Percentiles rank a stretch among this genome's conserved stretches.
phyloP scores from a whole-genome alignment of 2,329 filamentous ascomycete species.

The Cercospora canescens region DNA sequence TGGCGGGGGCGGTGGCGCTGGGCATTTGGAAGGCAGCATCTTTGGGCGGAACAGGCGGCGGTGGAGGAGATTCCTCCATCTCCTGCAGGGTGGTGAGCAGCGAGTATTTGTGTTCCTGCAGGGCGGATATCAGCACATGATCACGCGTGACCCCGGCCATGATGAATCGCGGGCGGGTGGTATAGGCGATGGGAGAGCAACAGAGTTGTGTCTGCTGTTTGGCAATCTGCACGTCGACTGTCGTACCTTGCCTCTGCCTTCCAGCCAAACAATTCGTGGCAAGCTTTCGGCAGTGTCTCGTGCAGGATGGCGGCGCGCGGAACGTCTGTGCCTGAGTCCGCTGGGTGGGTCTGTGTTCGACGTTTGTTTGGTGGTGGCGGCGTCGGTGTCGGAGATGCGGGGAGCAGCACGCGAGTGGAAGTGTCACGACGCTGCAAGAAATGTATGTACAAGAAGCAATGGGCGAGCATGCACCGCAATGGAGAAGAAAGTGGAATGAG shows the following conservation, averaged over 20 bases:
- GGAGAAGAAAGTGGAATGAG: neutral
- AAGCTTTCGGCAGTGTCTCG: conserved; percentile 1
- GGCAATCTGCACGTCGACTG: neutral
- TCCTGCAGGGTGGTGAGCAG: conserved; percentile 14
- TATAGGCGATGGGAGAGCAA: neutral
- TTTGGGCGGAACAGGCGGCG: conserved; percentile 35
- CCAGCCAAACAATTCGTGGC: neutral
- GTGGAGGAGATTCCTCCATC: conserved; percentile 16
- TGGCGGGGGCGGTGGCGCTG: too few relatives aligned
- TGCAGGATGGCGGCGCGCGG: neutral
- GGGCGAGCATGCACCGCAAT: too few relatives aligned
- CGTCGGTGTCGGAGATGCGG: neutral
- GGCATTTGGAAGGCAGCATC: conserved; percentile 24
- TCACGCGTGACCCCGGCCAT: neutral
- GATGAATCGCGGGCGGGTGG: neutral
- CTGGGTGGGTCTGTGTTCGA: neutral
- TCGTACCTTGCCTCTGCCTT: neutral
- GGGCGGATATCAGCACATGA: conserved; percentile 8
- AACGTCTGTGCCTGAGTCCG: conserved; percentile 3
- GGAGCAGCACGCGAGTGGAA: too few relatives aligned
- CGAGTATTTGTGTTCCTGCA: conserved; percentile 13
- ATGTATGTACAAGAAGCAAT: neutral
- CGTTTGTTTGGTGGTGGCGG: neutral
- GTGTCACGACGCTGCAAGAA: too few relatives aligned
- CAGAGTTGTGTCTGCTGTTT: neutral